phyloP scores from a whole-genome alignment of 257 asterid species.

The Jaltomata sinuosa region DNA sequence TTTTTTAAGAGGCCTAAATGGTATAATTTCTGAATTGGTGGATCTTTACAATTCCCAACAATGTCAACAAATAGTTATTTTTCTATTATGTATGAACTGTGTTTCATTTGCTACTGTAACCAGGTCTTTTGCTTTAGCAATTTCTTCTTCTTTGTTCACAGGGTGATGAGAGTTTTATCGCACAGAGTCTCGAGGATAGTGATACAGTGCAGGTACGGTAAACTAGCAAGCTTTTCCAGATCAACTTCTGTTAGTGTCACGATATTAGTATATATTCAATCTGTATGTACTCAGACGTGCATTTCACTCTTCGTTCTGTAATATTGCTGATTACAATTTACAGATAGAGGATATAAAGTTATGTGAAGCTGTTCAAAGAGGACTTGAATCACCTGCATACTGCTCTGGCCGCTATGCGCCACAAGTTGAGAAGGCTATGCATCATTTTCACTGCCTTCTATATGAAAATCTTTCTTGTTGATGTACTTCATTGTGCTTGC shows the following conservation, averaged over 20 bases:
- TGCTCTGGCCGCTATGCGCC: conserved; percentile 62
- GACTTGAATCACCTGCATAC: conserved; percentile 74
- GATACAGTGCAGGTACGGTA: conserved; percentile 64
- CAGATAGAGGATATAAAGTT: conserved; percentile 61
- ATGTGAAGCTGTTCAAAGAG: conserved; percentile 61
- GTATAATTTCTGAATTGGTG: not conserved
- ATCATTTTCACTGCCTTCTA: conserved; percentile 66
- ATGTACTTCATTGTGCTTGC: not conserved
- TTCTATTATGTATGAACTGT: not conserved
- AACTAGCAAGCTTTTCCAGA: not conserved
- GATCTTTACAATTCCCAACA: not conserved
- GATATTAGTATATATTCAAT: not conserved
- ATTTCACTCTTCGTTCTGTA: not conserved
- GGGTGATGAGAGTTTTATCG: conserved; percentile 41
- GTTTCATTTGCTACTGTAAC: not conserved
- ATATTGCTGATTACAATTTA: not conserved
- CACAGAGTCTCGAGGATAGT: conserved; percentile 51
- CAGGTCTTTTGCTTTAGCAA: not conserved
- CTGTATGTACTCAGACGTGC: not conserved
- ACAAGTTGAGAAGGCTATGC: conserved; percentile 77
- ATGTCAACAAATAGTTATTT: not conserved
- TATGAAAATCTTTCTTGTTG: conserved; percentile 28
- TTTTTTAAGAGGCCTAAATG: not conserved
- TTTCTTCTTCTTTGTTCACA: conserved; percentile 13
- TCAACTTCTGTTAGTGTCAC: not conserved